phyloP scores from a whole-genome alignment of 2,329 filamentous ascomycete species.

The Aspergillus vadensis region DNA sequence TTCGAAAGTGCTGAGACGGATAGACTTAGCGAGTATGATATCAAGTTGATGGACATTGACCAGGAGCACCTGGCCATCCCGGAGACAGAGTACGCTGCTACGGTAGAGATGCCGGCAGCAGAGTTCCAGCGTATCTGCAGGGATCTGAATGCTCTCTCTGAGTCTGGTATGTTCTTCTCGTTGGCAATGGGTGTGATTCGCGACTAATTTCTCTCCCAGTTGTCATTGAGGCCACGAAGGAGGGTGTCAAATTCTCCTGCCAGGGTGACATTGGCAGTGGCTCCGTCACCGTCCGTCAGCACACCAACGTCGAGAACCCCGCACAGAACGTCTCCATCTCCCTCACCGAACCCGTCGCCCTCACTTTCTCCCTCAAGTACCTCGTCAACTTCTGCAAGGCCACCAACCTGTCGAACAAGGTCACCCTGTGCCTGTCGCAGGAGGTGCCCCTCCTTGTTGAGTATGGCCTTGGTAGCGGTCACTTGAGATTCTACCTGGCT shows the following conservation, averaged over 20 bases:
- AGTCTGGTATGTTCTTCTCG: conserved; percentile 73
- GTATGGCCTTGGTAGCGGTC: conserved; percentile 81
- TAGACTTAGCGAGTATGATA: conserved; percentile 96
- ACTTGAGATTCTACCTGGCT: conserved; percentile 94
- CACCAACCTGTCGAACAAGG: conserved; percentile 73
- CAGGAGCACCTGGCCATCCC: conserved; percentile 99
- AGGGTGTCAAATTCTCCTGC: conserved; percentile 93
- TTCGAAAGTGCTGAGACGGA: conserved; percentile 91
- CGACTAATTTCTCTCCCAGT: conserved; percentile 58
- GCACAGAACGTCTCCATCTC: conserved; percentile 84
- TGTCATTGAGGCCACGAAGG: conserved; percentile 92
- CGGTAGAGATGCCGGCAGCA: conserved; percentile 79
- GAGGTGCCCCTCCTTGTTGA: conserved; percentile 96
- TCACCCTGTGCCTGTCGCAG: conserved; percentile 92
- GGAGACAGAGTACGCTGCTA: conserved; percentile 96
- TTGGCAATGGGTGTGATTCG: neutral
- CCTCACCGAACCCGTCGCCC: conserved; percentile 84
- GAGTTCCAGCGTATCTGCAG: conserved; percentile 96
- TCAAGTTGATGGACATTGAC: conserved; percentile 99
- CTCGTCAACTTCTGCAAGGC: conserved; percentile 99
- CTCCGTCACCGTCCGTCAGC: conserved; percentile 84
- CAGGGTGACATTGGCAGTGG: conserved; percentile 95
- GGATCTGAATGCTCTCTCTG: conserved; percentile 87
- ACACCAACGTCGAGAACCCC: conserved; percentile 87
- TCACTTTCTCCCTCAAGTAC: conserved; percentile 99